Evolutionary conservation across 331 rosid species (phyloP).

Genomic region (Quercus lobata): DNA sequence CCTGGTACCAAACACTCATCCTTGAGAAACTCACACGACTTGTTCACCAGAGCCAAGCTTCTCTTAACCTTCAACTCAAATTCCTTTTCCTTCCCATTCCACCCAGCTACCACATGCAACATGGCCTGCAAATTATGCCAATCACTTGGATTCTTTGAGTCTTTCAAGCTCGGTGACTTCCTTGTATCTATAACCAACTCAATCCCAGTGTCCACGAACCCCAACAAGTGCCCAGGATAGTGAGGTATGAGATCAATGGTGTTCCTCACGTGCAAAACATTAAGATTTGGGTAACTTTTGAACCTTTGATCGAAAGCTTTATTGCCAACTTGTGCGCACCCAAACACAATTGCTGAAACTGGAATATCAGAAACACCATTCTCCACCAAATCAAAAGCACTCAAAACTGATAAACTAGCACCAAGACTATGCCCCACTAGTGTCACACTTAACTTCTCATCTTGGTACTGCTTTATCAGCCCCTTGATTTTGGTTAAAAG

Average conservation of each 20-base stretch:
- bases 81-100: slow-evolving; percentile 42
- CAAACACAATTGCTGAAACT: slow-evolving; percentile 48
- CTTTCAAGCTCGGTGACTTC: slow-evolving; percentile 49
- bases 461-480: slow-evolving; percentile 25
- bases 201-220: slow-evolving; percentile 39
- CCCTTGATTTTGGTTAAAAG: slow-evolving; percentile 20
- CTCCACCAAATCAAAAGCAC: slow-evolving; percentile 64
- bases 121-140: slow-evolving; percentile 83
- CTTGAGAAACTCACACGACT: slow-evolving; percentile 46
- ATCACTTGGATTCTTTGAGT: slow-evolving; percentile 43
- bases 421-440: slow-evolving; percentile 62
- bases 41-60: slow-evolving; percentile 62
- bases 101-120: slow-evolving; percentile 69
- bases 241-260: slow-evolving; percentile 43
- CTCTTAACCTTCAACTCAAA: slow-evolving; percentile 68
- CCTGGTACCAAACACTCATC: slow-evolving; percentile 36
- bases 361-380: slow-evolving; percentile 40
- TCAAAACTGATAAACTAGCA: slow-evolving; percentile 39
- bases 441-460: slow-evolving; percentile 47
- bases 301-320: slow-evolving; percentile 42
- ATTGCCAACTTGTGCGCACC: slow-evolving; percentile 63
- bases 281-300: slow-evolving; percentile 25
- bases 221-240: slow-evolving; percentile 45
- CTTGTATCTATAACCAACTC: slow-evolving; percentile 54
- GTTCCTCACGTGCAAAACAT: slow-evolving; percentile 54